Conservation (phyloP, 2,329 filamentous ascomycete genomes). For the Berkeleyomyces rouxiae region DNA sequence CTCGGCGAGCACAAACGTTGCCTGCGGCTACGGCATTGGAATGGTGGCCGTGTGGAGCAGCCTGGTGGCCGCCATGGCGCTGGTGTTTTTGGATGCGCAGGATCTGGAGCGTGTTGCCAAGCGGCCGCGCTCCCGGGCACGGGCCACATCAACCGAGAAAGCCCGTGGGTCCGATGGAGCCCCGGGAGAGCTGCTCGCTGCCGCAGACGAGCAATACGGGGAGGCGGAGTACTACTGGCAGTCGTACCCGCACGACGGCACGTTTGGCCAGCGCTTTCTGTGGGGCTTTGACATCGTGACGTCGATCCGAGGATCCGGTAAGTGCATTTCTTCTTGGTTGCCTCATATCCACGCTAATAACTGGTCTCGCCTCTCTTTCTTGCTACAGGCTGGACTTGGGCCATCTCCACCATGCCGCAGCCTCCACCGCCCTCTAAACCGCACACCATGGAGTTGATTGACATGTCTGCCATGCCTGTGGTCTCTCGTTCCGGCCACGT, state of each 20-base stretch:
- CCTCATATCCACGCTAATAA: background rate
- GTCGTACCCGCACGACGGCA: constrained; percentile 33
- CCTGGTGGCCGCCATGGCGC: constrained; percentile 30
- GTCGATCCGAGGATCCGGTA: constrained; percentile 39
- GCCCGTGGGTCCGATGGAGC: background rate
- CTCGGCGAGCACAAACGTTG: constrained; percentile 35
- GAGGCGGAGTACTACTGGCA: constrained; percentile 42
- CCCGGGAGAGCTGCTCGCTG: background rate
- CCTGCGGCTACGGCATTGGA: constrained; percentile 33
- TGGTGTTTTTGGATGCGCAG: constrained; percentile 40
- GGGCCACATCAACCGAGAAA: background rate
- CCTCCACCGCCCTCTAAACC: constrained; percentile 28
- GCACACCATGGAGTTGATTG: constrained; percentile 23
- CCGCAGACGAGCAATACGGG: constrained; percentile 15
- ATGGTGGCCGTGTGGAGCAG: constrained; percentile 34
- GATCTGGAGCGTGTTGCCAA: constrained; percentile 35
- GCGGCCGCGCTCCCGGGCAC: constrained; percentile 13
- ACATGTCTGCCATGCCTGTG: constrained; percentile 26
- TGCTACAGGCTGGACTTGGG: constrained; percentile 39
- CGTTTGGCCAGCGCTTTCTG: constrained; percentile 32
- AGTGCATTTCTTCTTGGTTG: constrained; percentile 13
- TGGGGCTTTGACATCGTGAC: constrained; percentile 40
- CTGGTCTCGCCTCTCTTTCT: background rate
- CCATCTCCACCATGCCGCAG: constrained; percentile 31
- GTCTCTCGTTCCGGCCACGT: constrained; percentile 30